Base-by-base conservation (phyloP, 331 rosid species). In the Quercus phellos region DNA sequence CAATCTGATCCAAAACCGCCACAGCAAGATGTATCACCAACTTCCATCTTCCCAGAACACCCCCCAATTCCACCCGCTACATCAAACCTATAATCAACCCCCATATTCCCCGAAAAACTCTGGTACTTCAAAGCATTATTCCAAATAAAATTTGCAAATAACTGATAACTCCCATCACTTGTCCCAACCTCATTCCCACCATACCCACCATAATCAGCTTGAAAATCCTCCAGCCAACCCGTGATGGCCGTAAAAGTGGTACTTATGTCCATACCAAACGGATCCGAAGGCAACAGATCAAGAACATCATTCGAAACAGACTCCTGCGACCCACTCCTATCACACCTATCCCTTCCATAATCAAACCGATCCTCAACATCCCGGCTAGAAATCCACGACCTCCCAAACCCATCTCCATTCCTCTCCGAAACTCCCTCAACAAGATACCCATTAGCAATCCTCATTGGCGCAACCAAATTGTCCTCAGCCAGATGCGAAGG, bases 271-370 rank as follows among this genome's bases (percentile, higher is more conserved):
- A 88, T 88, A 17, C 94, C 97, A 75, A 94, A 94, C 8, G 99
- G 99, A 85, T 94, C 99, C 4, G 94, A 88, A 34, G 99, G 99
- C 90, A 94, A 82, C 72, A 85, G 89, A 83, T 94, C 98, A 74
- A 94, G 77, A 84, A 94, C 87, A 84, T 94, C 96, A 71, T 84
- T 85, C 0, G 97, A 84, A 54, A 84, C 93, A 2, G 90, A 70
- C 22, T 90, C 98, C 79, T 92, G 94, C 2, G 86, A 70, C 67
- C 81, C 77, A 43, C 77, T 79, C 79, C 72, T 85, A 69, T 87
- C 90, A 79, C 90, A 79, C 53, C 84, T 87, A 63, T 93, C 93
- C 82, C 82, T 87, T 13, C 90, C 91, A 69, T 76, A 84, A 78
- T 86, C 96, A 79, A 90, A 90, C 42, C 75, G 72, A 85, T 79